phyloP scores from a whole-genome alignment of 2,329 filamentous ascomycete genomes.

The Hortaea sp. region DNA sequence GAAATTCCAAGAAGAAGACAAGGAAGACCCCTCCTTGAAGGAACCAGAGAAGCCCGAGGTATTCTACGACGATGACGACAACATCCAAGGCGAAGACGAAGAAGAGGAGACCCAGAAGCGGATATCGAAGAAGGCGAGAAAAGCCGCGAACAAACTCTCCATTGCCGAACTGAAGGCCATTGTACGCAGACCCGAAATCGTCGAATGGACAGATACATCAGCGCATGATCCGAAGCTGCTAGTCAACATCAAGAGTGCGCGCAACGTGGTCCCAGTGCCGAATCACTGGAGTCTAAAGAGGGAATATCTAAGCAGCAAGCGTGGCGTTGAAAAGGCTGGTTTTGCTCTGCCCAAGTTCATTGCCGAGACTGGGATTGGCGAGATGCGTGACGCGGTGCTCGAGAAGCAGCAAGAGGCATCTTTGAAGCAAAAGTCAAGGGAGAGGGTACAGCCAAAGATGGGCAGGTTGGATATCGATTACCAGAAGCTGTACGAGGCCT shows the following conservation, averaged over 20 bases:
- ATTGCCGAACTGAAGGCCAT: constrained; percentile 92
- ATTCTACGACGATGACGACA: constrained; percentile 73
- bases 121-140: constrained; percentile 89
- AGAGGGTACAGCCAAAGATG: constrained; percentile 90
- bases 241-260: constrained; percentile 87
- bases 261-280: constrained; percentile 92
- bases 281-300: constrained; percentile 91
- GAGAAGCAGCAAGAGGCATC: constrained; percentile 91
- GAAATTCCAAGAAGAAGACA: constrained; percentile 59
- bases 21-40: constrained; percentile 43
- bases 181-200: constrained; percentile 81
- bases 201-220: constrained; percentile 95
- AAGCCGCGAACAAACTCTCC: constrained; percentile 81
- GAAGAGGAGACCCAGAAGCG: constrained; percentile 52
- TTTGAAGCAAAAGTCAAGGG: constrained; percentile 90
- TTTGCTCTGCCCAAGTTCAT: constrained; percentile 95
- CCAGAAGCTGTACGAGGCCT: constrained; percentile 94
- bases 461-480: constrained; percentile 98
- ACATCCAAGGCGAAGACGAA: constrained; percentile 78
- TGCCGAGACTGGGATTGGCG: constrained; percentile 89
- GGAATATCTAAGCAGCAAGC: constrained; percentile 93
- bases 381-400: constrained; percentile 93
- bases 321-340: constrained; percentile 89
- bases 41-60: constrained; percentile 74
- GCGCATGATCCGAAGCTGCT: constrained; percentile 80